These are phyloP conservation scores for Candida wancherniae DNA, from an alignment of 805 yeast species.

Conservation along the genomic window DNA sequence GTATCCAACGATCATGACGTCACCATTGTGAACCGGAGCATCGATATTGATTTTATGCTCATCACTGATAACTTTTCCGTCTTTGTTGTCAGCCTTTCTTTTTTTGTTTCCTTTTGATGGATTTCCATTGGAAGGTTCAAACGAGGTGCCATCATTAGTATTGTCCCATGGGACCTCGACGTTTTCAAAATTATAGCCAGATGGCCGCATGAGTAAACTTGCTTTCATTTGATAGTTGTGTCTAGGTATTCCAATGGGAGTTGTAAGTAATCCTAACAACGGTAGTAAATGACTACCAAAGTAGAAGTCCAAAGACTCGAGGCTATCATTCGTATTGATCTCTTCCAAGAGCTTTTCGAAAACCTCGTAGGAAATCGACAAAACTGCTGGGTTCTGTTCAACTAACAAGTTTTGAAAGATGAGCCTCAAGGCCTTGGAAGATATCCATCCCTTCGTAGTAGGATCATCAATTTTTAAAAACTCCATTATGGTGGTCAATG, in stretches of 20 bases:
- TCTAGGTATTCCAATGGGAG: slow-evolving; percentile 93
- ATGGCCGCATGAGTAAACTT: slow-evolving; percentile 70
- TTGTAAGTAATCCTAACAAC: slow-evolving; percentile 65
- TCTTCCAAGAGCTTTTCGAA: slow-evolving; percentile 54
- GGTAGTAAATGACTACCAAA: slow-evolving; percentile 57
- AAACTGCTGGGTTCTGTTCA: slow-evolving; percentile 78
- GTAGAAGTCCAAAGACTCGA: slow-evolving; percentile 42
- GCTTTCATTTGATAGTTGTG: slow-evolving; percentile 82
- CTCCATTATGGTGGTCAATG: slow-evolving; percentile 71
- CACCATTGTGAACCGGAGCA: slow-evolving; percentile 89
- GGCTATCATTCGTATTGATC: slow-evolving; percentile 23
- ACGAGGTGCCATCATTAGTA: slow-evolving; percentile 9
- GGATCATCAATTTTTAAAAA: slow-evolving; percentile 59
- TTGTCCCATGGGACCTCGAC: slow-evolving; percentile 11
- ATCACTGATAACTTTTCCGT: slow-evolving; percentile 46
- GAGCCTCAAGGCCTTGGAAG: slow-evolving; percentile 65
- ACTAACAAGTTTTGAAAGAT: slow-evolving; percentile 82
- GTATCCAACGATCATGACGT: slow-evolving; percentile 75
- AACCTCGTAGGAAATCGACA: slow-evolving; percentile 57
- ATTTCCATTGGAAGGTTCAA: no score
- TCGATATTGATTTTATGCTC: slow-evolving; percentile 79
- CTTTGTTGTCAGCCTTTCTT: slow-evolving; percentile 32
- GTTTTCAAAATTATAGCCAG: slow-evolving; percentile 44
- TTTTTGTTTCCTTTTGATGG: slow-evolving; percentile 40
- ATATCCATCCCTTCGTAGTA: slow-evolving; percentile 64